Evolutionary conservation across 176 grass and related monocot species (phyloP), one percentile per base, ranked within the genome.

Genomic region (Aegilops longissima): DNA sequence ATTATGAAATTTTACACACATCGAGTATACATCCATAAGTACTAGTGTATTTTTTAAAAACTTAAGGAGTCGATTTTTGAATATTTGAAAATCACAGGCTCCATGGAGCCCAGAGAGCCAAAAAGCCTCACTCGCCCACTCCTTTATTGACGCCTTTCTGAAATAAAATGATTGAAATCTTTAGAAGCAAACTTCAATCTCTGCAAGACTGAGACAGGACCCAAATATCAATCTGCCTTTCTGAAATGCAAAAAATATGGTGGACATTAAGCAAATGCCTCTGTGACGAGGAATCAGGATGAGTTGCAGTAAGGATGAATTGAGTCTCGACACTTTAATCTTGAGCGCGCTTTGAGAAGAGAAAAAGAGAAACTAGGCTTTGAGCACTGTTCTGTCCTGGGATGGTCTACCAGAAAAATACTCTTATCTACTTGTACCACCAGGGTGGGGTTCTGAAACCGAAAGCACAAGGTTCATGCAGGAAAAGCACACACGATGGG

Each of bases 191-290:
- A 17, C 51, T 73, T 25, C 66, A 62, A 69, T 91, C 86, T 92
- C 85, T 96, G 4, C 66, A 86, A 70, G 92, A 85, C 72, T 29
- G 40, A 13, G 90, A 88, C 6, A 88, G 82, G 8, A 88, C 23
- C 94, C 51, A 0, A 18, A 52, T 52, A 52, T 52, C 90, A 35
- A 64, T 75, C 9, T 83, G 93, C 86, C 86, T 86, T 79, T 95
- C 93, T 95, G 86, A 70, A 89, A 40, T 13, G 74, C 16, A 4
- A 13, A 8, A 34, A 3, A 67, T 4, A 54, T 6, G 51, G 5
- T 54, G 13, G 51, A 54, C 24, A 63, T 40, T 23, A 79, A 4
- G 8, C 52, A 82, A 64, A 62, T 11, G 5, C 14, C 6, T 83
- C 33, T 73, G 76, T 66, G 33, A 5, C 10, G 44, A 78, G 10